A percentile compares a stretch with the other conserved stretches of the same genome.
phyloP scores from a whole-genome alignment of 192 early-diverging fungal genomes.

The Dispira parvispora region DNA sequence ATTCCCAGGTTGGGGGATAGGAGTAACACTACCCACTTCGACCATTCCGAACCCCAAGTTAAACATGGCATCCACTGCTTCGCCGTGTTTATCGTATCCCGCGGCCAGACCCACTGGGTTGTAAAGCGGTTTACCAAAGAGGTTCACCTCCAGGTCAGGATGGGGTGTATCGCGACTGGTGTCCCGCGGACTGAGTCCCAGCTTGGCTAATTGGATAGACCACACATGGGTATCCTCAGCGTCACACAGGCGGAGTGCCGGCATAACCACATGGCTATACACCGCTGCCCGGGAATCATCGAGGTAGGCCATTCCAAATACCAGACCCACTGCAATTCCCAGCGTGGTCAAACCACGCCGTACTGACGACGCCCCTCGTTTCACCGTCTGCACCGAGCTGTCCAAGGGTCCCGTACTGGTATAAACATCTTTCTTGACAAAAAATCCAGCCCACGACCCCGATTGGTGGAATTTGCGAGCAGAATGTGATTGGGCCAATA shows the following conservation, averaged over 20 bases:
- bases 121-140: constrained; percentile 51
- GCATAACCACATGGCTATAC: constrained; percentile 45
- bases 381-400: not conserved
- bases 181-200: constrained; percentile 46
- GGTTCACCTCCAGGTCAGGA: constrained; percentile 33
- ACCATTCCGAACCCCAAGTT: constrained; percentile 75
- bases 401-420: not conserved
- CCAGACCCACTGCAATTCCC: constrained; percentile 17
- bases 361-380: not conserved
- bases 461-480: no score
- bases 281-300: constrained; percentile 58
- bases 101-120: constrained; percentile 83
- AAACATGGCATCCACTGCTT: constrained; percentile 70
- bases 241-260: constrained; percentile 52
- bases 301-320: constrained; percentile 36
- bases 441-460: not conserved
- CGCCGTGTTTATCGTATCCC: constrained; percentile 83
- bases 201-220: constrained; percentile 38
- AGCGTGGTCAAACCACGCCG: constrained; percentile 2
- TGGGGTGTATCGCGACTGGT: constrained; percentile 29
- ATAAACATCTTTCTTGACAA: not conserved
- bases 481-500: no score
- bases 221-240: constrained; percentile 59
- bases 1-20: constrained; percentile 74
- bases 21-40: constrained; percentile 83